Evolutionary conservation across 73 alveolate species (phyloP).

Genomic region (Paramecium biaurelia): DNA sequence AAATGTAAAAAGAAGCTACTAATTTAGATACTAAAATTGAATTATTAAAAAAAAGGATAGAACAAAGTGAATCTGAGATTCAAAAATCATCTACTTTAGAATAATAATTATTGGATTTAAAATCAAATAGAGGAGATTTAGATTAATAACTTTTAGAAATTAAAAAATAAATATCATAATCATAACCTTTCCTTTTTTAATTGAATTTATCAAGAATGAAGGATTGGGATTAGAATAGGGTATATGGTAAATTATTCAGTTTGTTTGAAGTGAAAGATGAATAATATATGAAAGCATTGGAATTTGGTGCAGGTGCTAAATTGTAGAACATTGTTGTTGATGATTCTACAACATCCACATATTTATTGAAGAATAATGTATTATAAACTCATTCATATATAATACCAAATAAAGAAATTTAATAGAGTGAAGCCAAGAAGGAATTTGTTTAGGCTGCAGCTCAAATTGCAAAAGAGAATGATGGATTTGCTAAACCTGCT

Average conservation of each 20-base stretch:
- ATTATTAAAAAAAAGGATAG: slow-evolving; percentile 66
- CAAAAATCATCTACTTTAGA: slow-evolving; percentile 36
- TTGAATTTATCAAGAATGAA: slow-evolving; percentile 43
- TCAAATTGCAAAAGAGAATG: slow-evolving; percentile 29
- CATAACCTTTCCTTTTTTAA: not conserved
- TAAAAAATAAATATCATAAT: not conserved
- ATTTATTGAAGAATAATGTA: slow-evolving; percentile 77
- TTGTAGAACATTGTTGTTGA: slow-evolving; percentile 87
- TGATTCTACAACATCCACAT: slow-evolving; percentile 81
- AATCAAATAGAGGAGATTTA: slow-evolving; percentile 9
- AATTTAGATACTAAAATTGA: slow-evolving; percentile 70
- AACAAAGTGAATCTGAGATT: slow-evolving; percentile 72
- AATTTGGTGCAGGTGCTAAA: slow-evolving; percentile 91
- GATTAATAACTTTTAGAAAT: slow-evolving; percentile 40
- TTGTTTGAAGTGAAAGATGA: slow-evolving; percentile 91
- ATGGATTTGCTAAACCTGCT: slow-evolving; percentile 83
- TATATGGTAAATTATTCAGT: slow-evolving; percentile 90
- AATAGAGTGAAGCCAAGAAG: not conserved
- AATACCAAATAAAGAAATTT: slow-evolving; percentile 83
- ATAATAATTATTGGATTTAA: not conserved
- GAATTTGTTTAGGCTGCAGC: slow-evolving; percentile 53
- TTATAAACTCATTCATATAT: slow-evolving; percentile 70
- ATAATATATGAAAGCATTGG: slow-evolving; percentile 81
- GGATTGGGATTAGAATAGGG: slow-evolving; percentile 81
- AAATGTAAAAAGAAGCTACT: slow-evolving; percentile 66